These are phyloP conservation scores for Cyclanthera cordifolia DNA, from an alignment of 306 rosid species.

Conservation along the genomic window DNA sequence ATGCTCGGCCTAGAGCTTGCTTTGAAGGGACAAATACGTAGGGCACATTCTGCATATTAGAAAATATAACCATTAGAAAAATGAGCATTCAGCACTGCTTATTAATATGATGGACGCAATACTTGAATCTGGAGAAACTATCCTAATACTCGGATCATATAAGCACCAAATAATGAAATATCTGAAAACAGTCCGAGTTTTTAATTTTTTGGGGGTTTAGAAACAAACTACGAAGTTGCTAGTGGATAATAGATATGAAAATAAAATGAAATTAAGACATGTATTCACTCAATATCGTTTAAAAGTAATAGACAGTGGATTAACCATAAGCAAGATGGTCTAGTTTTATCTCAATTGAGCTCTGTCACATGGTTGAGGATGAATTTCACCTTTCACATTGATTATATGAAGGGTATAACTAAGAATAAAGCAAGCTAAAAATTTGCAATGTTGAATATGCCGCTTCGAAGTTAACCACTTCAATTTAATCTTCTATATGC, in stretches of 20 bases:
- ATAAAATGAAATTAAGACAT: neutral
- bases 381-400: too few relatives aligned
- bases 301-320: neutral
- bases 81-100: neutral
- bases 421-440: neutral
- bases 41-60: conserved; percentile 50
- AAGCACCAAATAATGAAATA: too few relatives aligned
- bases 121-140: neutral
- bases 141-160: neutral
- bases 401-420: too few relatives aligned
- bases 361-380: too few relatives aligned
- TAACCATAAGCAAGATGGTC: neutral
- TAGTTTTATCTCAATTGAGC: neutral
- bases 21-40: conserved; percentile 84
- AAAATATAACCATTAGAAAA: neutral
- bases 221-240: too few relatives aligned
- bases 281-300: neutral
- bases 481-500: neutral
- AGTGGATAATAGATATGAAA: too few relatives aligned
- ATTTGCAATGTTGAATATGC: too few relatives aligned
- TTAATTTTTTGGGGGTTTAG: too few relatives aligned
- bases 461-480: neutral
- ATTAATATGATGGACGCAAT: neutral
- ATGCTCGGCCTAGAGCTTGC: conserved; percentile 93
- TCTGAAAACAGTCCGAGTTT: too few relatives aligned